Percentiles rank a stretch among this genome's conserved stretches.
These are phyloP conservation scores for Trichoderma breve DNA, from an alignment of 2,329 filamentous ascomycete species.

Conservation along the genomic window DNA sequence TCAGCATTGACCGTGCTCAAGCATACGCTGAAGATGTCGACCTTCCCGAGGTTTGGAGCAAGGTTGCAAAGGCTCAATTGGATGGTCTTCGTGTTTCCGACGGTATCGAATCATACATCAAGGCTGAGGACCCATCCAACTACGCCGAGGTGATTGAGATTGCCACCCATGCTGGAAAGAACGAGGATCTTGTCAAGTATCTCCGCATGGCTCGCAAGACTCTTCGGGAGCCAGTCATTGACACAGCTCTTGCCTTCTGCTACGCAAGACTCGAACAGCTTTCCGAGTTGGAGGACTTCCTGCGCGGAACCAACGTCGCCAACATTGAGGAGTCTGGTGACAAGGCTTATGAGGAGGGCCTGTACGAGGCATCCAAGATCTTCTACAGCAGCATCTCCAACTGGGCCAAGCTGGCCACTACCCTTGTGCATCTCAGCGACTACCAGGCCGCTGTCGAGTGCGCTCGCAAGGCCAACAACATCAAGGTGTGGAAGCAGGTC, in stretches of 20 bases:
- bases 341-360: constrained; percentile 93
- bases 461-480: constrained; percentile 96
- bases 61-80: constrained; percentile 95
- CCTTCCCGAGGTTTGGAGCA: constrained; percentile 93
- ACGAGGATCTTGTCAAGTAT: constrained; percentile 95
- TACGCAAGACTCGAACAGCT: constrained; percentile 91
- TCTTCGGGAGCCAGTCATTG: constrained; percentile 85
- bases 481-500: constrained; percentile 99
- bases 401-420: constrained; percentile 98
- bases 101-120: constrained; percentile 95
- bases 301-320: constrained; percentile 88
- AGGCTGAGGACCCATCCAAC: constrained; percentile 88
- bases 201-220: constrained; percentile 97
- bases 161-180: constrained; percentile 91
- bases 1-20: constrained; percentile 96
- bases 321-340: constrained; percentile 96
- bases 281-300: constrained; percentile 91
- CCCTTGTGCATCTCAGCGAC: constrained; percentile 91
- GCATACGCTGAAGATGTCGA: constrained; percentile 95
- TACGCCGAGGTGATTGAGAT: constrained; percentile 96
- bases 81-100: constrained; percentile 92
- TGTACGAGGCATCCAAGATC: constrained; percentile 96
- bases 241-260: constrained; percentile 91
- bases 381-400: constrained; percentile 98
- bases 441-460: constrained; percentile 98